These are phyloP conservation scores for Porphyrellus cyaneotinctus DNA, from an alignment of 768 basidiomycete species.

Conservation along the genomic window DNA sequence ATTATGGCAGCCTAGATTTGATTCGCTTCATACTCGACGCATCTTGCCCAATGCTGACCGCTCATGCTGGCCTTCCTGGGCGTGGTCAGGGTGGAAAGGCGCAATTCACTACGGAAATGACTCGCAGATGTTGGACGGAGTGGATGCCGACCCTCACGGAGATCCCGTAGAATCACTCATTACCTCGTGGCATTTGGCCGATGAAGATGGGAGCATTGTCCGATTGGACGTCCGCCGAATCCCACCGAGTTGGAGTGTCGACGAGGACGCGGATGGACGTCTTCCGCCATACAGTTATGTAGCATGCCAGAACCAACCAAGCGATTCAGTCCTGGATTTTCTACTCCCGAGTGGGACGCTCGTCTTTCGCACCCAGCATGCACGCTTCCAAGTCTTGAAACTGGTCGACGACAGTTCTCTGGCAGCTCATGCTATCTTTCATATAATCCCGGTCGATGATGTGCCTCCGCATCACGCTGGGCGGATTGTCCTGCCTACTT, in stretches of 20 bases:
- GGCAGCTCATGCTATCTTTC: conserved; percentile 9
- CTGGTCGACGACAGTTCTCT: not conserved
- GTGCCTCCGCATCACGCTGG: conserved; percentile 2
- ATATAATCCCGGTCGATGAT: not conserved
- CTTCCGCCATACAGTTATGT: conserved; percentile 1
- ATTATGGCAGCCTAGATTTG: conserved; percentile 22
- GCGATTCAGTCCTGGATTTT: not conserved
- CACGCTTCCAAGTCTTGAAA: conserved; percentile 7
- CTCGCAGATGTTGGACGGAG: not conserved
- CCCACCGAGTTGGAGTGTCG: not conserved
- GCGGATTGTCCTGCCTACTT: conserved; percentile 15
- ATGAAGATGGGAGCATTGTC: conserved; percentile 7
- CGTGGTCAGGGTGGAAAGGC: conserved; percentile 26
- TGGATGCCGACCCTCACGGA: not conserved
- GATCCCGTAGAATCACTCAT: conserved; percentile 19
- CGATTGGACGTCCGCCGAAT: conserved; percentile 7
- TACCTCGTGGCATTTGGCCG: conserved; percentile 15
- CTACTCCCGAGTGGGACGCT: conserved; percentile 17
- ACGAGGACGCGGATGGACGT: not conserved
- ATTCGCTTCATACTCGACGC: conserved; percentile 8
- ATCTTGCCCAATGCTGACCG: not conserved
- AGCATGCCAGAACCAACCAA: not conserved
- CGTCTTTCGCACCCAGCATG: conserved; percentile 20
- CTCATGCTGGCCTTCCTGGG: conserved; percentile 23
- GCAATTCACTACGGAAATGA: conserved; percentile 10